These are phyloP conservation scores for Penicillium malachiteum DNA, from an alignment of 495 filamentous ascomycete species.

Conservation along the genomic window DNA sequence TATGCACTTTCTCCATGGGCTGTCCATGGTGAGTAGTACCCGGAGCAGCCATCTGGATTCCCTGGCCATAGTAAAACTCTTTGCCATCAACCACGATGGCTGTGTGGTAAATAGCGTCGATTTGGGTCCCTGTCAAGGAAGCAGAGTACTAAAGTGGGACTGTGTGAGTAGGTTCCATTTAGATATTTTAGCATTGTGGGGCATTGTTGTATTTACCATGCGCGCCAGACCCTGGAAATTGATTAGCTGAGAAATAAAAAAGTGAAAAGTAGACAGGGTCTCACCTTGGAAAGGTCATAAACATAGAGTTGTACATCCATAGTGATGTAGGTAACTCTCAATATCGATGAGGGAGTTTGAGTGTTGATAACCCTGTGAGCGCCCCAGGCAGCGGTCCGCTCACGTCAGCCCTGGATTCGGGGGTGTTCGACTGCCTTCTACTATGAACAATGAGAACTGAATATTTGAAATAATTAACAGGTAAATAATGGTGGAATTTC, in stretches of 20 bases:
- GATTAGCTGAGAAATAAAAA: slow-evolving; percentile 9
- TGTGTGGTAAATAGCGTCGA: slow-evolving; percentile 91
- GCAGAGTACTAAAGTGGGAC: slow-evolving; percentile 43
- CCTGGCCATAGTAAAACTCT: slow-evolving; percentile 72
- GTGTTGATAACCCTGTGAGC: slow-evolving; percentile 14
- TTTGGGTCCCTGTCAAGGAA: slow-evolving; percentile 61
- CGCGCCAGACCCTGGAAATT: slow-evolving; percentile 47
- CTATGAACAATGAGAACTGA: neutral
- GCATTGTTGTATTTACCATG: slow-evolving; percentile 31
- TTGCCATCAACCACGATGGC: slow-evolving; percentile 77
- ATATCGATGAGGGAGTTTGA: neutral
- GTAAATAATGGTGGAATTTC: neutral
- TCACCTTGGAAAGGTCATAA: slow-evolving; percentile 85
- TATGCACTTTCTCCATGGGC: slow-evolving; percentile 71
- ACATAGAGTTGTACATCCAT: slow-evolving; percentile 93
- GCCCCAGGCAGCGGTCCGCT: slow-evolving; percentile 31
- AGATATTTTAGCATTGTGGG: neutral
- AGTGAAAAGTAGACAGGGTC: neutral
- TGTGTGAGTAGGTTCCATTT: slow-evolving; percentile 9
- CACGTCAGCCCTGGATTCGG: slow-evolving; percentile 37
- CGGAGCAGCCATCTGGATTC: slow-evolving; percentile 76
- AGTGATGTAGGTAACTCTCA: neutral
- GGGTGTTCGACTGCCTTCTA: slow-evolving; percentile 20
- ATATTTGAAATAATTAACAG: neutral
- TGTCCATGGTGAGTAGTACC: slow-evolving; percentile 82